Evolutionary conservation across 2,329 filamentous ascomycete species (phyloP), one percentile per base, ranked within the genome.

Genomic region (Trichoderma breve): DNA sequence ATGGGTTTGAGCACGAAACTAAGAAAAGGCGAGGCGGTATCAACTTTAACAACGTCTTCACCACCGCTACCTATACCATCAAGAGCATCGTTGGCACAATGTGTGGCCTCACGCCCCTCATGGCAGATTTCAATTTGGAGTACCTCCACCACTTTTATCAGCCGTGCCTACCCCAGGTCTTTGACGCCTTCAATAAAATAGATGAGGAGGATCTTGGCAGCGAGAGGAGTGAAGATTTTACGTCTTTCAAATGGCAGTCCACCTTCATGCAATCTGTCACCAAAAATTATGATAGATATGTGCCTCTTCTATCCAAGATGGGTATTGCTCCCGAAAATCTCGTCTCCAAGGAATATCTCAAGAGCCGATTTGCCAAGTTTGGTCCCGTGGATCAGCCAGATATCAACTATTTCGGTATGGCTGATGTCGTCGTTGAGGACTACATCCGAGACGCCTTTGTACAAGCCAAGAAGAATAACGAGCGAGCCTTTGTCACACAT

Each of bases 121-220:
- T 83, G 3, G 81, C 78, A 3, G 83, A 85, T 47, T 83, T 83
- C 70, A 84, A 85, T 39, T 77, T 79, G 21, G 84, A 85, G 71
- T 81, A 80, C 65, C 74, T 78, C 4, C 78, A 83, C 28, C 80
- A 84, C 65, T 76, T 84, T 26, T 85, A 85, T 72, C 82, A 85
- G 55, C 84, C 84, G 0, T 85, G 84, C 58, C 71, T 86, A 63
- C 80, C 84, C 0, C 84, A 82, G 4, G 73, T 82, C n/a, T 74
- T 82, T 6, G 76, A 82, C 8, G 77, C 78, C 15, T 71, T 83
- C 69, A 82, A 81, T 61, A 28, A 73, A 1, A 67, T 79, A 2
- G 39, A 71, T 21, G 73, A 77, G 9, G 30, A 28, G 15, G 36
- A 70, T 30, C n/a, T 70, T 28, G 74, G 76, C 11, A 64, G 63